Conservation (phyloP, 306 rosid species). For the Cicer bijugum region DNA sequence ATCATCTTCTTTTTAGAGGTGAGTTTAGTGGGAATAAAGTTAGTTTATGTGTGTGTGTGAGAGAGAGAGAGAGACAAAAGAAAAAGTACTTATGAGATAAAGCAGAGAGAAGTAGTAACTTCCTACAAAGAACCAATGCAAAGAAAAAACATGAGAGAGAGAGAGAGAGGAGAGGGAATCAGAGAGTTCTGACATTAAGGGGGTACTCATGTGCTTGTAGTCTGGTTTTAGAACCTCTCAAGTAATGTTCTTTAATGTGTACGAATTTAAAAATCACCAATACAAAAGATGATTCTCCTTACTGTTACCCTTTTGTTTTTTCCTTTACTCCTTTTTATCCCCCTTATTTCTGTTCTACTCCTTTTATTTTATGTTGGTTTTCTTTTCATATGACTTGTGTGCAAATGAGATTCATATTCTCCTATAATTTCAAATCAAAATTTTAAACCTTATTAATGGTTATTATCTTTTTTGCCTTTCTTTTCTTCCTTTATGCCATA, state of each 20-base stretch:
- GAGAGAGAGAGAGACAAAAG: constrained; percentile 54
- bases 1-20: constrained; percentile 82
- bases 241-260: constrained; percentile 44
- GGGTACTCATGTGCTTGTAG: constrained; percentile 84
- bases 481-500: constrained; percentile 33
- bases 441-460: constrained; percentile 33
- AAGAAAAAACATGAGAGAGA: constrained; percentile 51
- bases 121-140: constrained; percentile 84
- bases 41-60: constrained; percentile 33
- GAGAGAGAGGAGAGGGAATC: constrained; percentile 65
- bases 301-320: constrained; percentile 43
- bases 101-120: constrained; percentile 77
- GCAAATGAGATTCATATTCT: constrained; percentile 52
- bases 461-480: constrained; percentile 42
- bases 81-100: constrained; percentile 59
- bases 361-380: constrained; percentile 46
- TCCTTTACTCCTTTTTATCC: constrained; percentile 50
- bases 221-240: constrained; percentile 63
- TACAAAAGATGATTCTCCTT: constrained; percentile 85
- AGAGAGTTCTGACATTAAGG: constrained; percentile 69
- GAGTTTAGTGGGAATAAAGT: constrained; percentile 92
- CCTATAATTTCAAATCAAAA: constrained; percentile 48
- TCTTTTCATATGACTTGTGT: constrained; percentile 39
- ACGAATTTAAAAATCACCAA: constrained; percentile 79
- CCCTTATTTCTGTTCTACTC: constrained; percentile 32